Base-by-base conservation (phyloP, 2,329 filamentous ascomycete species). In the Geoglossum cookeanum region DNA sequence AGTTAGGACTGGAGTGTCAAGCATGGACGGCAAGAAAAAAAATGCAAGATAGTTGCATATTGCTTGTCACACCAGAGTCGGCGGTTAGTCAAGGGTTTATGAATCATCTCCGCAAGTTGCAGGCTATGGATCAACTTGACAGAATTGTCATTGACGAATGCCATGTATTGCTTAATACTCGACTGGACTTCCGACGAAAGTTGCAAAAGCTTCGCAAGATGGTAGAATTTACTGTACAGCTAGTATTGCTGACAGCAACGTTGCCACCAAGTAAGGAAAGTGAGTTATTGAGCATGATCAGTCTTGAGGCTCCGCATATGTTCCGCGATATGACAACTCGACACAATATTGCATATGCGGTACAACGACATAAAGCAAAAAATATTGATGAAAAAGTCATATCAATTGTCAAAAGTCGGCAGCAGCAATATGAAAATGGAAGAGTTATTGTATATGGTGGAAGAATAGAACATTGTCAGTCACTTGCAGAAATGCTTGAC, bases 61-160 rank as follows among this genome's bases (percentile, higher is more conserved):
- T 67, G 27, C 59, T 66, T 13, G 62, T 65, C 17, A 65, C 58
- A 55, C 64, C 60, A 15, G 58, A 66, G 60, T 60, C 57, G 29
- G 64, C 59, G 1, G 58, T 66, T 3, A 57, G 58, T 22, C 58
- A 62, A 39, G 61, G 57, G 35, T 66, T 66, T 52, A 55, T 37
- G 35, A 61, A 52, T 51, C 64, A 61, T 58, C 58, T 64, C 13
- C 64, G 64, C 55, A 55, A 57, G 47, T 55, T 63, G 32, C 57
- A 55, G 55, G 58, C 42, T 48, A 62, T 54, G 42, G 17, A 54
- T 35, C 57, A 60, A 57, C 48, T 65, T 49, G 61, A 65, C 58
- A 48, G 57, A 37, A 61, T 64, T 49, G 55, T 65, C 22, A 60
- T 64, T 29, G 52, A 64, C 55, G 58, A 64, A 49, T 64, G 45